These are phyloP conservation scores for Bryoerythrophyllum caledonicum DNA, from an alignment of 225 moss, liverwort and hornwort genomes.

Conservation along the genomic window DNA sequence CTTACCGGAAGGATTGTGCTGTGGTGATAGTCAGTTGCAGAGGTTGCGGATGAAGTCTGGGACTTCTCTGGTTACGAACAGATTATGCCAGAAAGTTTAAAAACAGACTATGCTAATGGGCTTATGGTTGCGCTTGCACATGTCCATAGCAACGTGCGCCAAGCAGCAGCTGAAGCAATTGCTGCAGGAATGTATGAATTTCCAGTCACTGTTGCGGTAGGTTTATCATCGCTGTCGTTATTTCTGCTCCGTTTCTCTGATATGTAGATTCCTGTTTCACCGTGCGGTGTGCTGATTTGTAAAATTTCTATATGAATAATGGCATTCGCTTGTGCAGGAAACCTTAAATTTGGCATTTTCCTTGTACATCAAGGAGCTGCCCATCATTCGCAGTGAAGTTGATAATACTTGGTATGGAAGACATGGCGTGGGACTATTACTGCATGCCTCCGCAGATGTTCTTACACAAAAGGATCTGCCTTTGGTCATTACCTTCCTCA, in stretches of 20 bases:
- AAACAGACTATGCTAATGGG: slow-evolving; percentile 73
- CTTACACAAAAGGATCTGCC: slow-evolving; percentile 75
- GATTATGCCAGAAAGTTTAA: slow-evolving; percentile 72
- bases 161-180: slow-evolving; percentile 84
- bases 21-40: slow-evolving; percentile 63
- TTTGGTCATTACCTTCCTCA: slow-evolving; percentile 90
- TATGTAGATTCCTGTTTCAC: too few species aligned
- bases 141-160: slow-evolving; percentile 80
- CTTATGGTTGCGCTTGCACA: slow-evolving; percentile 77
- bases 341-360: slow-evolving; percentile 67
- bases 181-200: slow-evolving; percentile 95
- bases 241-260: not conserved
- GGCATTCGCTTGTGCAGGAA: slow-evolving; percentile 53
- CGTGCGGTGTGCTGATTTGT: not conserved
- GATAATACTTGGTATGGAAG: slow-evolving; percentile 91
- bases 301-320: not conserved
- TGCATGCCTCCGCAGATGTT: slow-evolving; percentile 91
- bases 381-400: slow-evolving; percentile 56
- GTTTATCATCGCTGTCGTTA: not conserved
- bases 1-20: slow-evolving; percentile 26
- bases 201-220: slow-evolving; percentile 68
- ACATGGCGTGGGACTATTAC: slow-evolving; percentile 85
- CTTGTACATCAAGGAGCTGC: slow-evolving; percentile 80
- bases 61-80: slow-evolving; percentile 83
- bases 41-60: slow-evolving; percentile 90